phyloP scores from a whole-genome alignment of 2,329 filamentous ascomycete species.

The Paraconiothyrium sp. region DNA sequence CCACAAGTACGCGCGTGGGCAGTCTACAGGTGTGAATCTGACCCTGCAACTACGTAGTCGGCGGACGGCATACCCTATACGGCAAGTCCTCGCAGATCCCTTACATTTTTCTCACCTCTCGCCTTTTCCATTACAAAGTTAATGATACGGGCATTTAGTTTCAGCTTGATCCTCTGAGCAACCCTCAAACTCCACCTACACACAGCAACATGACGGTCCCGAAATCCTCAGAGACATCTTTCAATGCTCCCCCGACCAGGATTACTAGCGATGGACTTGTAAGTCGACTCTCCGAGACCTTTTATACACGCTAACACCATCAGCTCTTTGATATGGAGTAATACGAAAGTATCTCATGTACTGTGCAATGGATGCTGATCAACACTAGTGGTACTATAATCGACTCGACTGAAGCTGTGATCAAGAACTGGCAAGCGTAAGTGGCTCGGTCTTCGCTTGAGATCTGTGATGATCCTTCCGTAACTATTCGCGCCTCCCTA shows the following conservation, averaged over 20 bases:
- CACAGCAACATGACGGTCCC: constrained; percentile 40
- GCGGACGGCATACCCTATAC: constrained; percentile 28
- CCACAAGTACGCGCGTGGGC: neutral
- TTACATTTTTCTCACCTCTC: constrained; percentile 9
- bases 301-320: constrained; percentile 13
- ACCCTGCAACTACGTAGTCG: neutral
- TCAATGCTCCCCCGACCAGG: constrained; percentile 53
- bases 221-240: constrained; percentile 45
- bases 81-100: constrained; percentile 20
- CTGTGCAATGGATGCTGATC: constrained; percentile 17
- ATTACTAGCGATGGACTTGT: constrained; percentile 57
- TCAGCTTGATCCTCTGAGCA: neutral
- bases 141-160: neutral
- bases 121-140: constrained; percentile 6
- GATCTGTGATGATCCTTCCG: neutral
- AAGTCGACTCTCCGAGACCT: constrained; percentile 4
- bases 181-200: neutral
- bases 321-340: constrained; percentile 49
- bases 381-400: constrained; percentile 75
- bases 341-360: neutral
- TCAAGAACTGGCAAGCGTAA: constrained; percentile 79
- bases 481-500: neutral
- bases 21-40: neutral
- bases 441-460: constrained; percentile 29
- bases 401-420: constrained; percentile 79